Evolutionary conservation across 2,329 filamentous ascomycete genomes (phyloP).

Genomic region (Colletotrichum australisinense): DNA sequence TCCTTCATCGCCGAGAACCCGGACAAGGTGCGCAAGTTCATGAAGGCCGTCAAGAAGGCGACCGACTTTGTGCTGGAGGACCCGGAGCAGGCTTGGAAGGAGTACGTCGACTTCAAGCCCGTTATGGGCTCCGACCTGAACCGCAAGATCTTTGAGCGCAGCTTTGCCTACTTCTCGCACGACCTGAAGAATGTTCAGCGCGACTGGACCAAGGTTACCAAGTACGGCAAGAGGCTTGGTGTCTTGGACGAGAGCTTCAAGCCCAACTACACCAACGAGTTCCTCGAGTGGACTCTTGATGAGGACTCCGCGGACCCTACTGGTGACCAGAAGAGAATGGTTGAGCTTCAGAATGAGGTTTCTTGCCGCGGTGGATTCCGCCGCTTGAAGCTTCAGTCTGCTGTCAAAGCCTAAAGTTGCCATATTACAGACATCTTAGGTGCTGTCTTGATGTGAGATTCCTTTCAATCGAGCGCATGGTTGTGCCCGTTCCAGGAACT

Average conservation of each 20-base stretch:
- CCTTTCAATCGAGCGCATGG: not conserved
- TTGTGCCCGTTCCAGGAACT: not conserved
- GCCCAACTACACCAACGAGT: conserved; percentile 82
- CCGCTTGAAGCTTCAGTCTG: conserved; percentile 49
- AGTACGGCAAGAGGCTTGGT: conserved; percentile 79
- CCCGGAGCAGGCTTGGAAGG: conserved; percentile 72
- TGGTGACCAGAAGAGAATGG: conserved; percentile 82
- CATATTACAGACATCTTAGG: too few relatives aligned
- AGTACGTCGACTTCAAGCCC: conserved; percentile 80
- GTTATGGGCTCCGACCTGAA: conserved; percentile 76
- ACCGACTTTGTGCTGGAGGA: conserved; percentile 77
- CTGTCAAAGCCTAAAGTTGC: conserved; percentile 9
- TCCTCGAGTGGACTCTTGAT: conserved; percentile 74
- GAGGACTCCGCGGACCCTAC: conserved; percentile 73
- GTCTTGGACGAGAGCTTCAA: conserved; percentile 72
- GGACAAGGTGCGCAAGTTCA: conserved; percentile 74
- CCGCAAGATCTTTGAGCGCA: conserved; percentile 83
- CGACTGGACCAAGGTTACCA: conserved; percentile 83
- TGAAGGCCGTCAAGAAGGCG: conserved; percentile 79
- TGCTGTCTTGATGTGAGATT: not conserved
- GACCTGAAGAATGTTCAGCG: conserved; percentile 80
- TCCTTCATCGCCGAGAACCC: conserved; percentile 74
- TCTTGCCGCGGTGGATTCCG: conserved; percentile 74
- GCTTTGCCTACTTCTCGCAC: conserved; percentile 80
- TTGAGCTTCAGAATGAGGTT: conserved; percentile 74